phyloP scores from a whole-genome alignment of 306 rosid species.

The Calophaca sinica region DNA sequence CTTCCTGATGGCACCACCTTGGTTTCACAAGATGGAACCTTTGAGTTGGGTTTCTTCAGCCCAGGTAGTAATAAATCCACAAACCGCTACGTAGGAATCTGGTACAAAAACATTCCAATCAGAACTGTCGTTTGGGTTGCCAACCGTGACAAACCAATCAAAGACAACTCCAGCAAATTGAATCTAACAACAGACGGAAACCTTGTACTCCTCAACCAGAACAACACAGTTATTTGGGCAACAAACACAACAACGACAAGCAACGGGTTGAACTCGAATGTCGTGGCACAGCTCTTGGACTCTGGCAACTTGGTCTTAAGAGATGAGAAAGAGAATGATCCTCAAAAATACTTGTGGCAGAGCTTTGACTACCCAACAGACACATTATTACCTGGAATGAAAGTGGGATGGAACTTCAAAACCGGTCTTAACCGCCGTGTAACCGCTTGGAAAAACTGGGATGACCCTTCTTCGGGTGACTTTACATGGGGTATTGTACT shows the following conservation, averaged over 20 bases:
- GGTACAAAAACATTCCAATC: conserved; percentile 3
- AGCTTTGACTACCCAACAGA: conserved; percentile 64
- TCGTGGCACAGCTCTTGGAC: conserved; percentile 52
- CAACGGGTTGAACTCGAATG: conserved; percentile 25
- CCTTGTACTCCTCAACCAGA: conserved; percentile 41
- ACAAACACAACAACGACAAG: conserved; percentile 37
- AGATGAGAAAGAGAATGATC: conserved; percentile 13
- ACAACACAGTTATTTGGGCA: conserved; percentile 48
- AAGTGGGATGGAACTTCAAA: too few species aligned
- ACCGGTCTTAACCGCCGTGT: too few species aligned
- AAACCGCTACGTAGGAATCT: conserved; percentile 35
- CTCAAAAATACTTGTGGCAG: conserved; percentile 51
- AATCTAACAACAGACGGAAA: conserved; percentile 43
- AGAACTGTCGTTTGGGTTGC: background rate
- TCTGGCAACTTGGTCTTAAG: conserved; percentile 60
- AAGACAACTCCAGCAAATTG: conserved; percentile 43
- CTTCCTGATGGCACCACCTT: conserved; percentile 16
- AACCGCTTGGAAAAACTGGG: too few species aligned
- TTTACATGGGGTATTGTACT: too few species aligned
- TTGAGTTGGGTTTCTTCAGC: conserved; percentile 40
- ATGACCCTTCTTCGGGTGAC: too few species aligned
- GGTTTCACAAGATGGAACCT: conserved; percentile 37
- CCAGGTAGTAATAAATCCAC: background rate
- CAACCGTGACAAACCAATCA: conserved; percentile 30
- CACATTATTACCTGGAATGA: conserved; percentile 41